phyloP scores from a whole-genome alignment of 2,329 filamentous ascomycete species.

The Corniculantispora saksenae region DNA sequence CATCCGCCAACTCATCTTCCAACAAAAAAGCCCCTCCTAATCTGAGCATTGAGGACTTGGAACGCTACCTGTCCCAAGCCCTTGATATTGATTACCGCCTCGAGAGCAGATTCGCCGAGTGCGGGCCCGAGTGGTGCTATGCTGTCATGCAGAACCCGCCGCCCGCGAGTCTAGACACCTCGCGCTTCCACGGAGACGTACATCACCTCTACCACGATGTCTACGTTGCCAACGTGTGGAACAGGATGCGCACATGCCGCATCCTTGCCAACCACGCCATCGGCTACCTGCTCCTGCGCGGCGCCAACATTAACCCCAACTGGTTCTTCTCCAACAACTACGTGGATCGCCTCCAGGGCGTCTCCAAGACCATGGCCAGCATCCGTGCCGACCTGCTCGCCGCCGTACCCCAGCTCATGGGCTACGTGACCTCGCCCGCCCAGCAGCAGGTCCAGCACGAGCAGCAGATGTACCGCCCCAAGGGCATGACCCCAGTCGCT shows the following conservation, averaged over 20 bases:
- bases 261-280: slow-evolving; percentile 20
- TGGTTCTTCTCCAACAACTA: slow-evolving; percentile 21
- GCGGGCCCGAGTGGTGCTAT: slow-evolving; percentile 17
- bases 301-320: slow-evolving; percentile 19
- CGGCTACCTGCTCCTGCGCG: slow-evolving; percentile 13
- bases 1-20: not conserved
- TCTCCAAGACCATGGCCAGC: slow-evolving; percentile 16
- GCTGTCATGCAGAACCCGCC: slow-evolving; percentile 11
- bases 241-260: slow-evolving; percentile 18
- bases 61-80: slow-evolving; percentile 18
- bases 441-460: slow-evolving; percentile 20
- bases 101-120: slow-evolving; percentile 18
- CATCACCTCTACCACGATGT: slow-evolving; percentile 20
- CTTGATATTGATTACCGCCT: slow-evolving; percentile 20
- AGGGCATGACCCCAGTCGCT: slow-evolving; percentile 11
- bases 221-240: slow-evolving; percentile 19
- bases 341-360: slow-evolving; percentile 16
- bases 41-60: slow-evolving; percentile 15
- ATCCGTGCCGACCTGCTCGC: slow-evolving; percentile 17
- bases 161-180: not conserved
- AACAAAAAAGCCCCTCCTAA: slow-evolving; percentile 10
- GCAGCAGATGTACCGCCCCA: slow-evolving; percentile 19
- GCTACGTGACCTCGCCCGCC: slow-evolving; percentile 17
- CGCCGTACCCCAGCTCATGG: slow-evolving; percentile 18
- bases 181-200: slow-evolving; percentile 11